Evolutionary conservation across 257 asterid genomes (phyloP).

Genomic region (Eucommia ulmoides): DNA sequence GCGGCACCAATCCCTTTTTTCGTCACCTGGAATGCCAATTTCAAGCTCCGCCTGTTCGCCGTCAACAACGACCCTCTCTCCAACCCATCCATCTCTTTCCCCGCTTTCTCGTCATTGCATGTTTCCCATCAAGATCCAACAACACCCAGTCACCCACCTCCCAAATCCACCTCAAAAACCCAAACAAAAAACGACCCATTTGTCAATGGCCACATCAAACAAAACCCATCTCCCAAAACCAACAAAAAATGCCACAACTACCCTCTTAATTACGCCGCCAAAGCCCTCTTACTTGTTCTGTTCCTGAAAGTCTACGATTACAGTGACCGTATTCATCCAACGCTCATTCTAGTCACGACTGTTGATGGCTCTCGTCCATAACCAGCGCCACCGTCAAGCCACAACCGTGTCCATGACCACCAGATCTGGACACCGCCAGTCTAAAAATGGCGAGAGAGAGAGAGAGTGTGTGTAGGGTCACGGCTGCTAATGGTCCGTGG

Average conservation of each 20-base stretch:
- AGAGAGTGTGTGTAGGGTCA: too few relatives aligned
- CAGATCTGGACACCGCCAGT: too few relatives aligned
- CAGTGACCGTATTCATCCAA: slow-evolving; percentile 18
- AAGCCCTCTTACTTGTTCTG: slow-evolving; percentile 28
- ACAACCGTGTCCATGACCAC: too few relatives aligned
- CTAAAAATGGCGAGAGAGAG: too few relatives aligned
- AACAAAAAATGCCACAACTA: not conserved
- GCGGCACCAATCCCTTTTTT: slow-evolving; percentile 48
- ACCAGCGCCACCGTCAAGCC: too few relatives aligned
- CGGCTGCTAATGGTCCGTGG: too few relatives aligned
- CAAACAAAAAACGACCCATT: not conserved
- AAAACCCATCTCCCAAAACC: not conserved
- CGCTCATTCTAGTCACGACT: slow-evolving; percentile 18
- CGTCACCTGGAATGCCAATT: slow-evolving; percentile 65
- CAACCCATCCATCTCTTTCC: slow-evolving; percentile 32
- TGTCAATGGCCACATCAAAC: not conserved
- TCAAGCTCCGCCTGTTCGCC: slow-evolving; percentile 58
- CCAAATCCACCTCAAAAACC: not conserved
- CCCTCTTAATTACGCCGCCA: slow-evolving; percentile 33
- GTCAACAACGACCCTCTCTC: slow-evolving; percentile 46
- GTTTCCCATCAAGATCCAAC: slow-evolving; percentile 41
- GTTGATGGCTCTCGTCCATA: slow-evolving; percentile 38
- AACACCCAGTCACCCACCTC: not conserved
- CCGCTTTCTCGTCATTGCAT: slow-evolving; percentile 43
- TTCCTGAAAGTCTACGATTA: slow-evolving; percentile 34